phyloP scores from a whole-genome alignment of 257 asterid genomes.

The Capsicum pubescens region DNA sequence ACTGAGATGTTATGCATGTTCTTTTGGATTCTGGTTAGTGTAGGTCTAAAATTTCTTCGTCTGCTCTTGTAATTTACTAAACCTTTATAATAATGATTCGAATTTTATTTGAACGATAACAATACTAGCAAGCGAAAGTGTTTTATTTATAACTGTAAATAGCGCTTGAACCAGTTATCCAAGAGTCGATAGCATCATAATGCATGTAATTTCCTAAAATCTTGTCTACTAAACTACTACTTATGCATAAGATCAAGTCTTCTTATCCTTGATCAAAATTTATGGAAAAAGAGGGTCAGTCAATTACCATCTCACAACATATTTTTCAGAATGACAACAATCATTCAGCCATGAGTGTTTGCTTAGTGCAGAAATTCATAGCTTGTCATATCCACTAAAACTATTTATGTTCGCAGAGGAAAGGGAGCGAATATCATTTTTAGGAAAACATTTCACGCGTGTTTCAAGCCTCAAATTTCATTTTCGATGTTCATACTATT shows the following conservation, averaged over 20 bases:
- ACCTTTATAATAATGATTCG: neutral
- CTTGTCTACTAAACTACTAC: neutral
- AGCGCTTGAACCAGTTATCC: neutral
- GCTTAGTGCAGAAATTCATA: too few species aligned
- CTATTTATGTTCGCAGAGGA: too few species aligned
- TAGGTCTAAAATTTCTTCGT: neutral
- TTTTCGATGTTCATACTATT: too few species aligned
- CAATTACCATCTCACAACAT: slow-evolving; percentile 52
- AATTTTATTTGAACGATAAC: neutral
- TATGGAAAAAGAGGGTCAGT: neutral
- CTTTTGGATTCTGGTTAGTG: neutral
- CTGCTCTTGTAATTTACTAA: neutral
- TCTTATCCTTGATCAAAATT: neutral
- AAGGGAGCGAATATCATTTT: too few species aligned
- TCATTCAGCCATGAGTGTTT: slow-evolving; percentile 49
- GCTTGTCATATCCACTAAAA: too few species aligned
- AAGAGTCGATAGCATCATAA: neutral
- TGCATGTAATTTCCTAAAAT: neutral
- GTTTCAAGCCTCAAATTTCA: too few species aligned
- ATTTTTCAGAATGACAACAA: slow-evolving; percentile 47
- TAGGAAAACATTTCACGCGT: too few species aligned
- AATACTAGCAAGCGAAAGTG: neutral
- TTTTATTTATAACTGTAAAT: neutral
- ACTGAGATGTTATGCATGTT: neutral
- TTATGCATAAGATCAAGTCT: neutral